Evolutionary conservation across 352 stramenopile species (phyloP).

Genomic region (Pilasporangium apinafurcum): DNA sequence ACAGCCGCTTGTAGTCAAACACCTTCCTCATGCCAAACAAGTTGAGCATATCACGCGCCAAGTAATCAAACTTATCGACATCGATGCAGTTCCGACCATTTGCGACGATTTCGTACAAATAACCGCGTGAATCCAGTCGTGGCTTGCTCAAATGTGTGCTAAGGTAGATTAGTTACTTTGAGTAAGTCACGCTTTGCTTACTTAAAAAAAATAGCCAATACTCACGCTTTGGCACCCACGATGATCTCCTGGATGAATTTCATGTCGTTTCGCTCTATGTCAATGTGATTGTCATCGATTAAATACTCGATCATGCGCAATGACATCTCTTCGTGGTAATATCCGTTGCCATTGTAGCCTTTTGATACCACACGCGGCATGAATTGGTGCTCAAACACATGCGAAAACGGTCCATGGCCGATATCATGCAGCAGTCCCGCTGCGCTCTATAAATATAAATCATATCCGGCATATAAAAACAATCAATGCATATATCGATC

Average conservation of each 20-base stretch:
- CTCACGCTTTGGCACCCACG: conserved; percentile 67
- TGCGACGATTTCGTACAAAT: conserved; percentile 88
- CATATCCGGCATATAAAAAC: too few species aligned
- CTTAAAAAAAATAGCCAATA: too few species aligned
- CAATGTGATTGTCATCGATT: conserved; percentile 77
- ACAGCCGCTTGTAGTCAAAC: conserved; percentile 72
- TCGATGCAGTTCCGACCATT: conserved; percentile 90
- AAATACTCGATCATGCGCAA: conserved; percentile 75
- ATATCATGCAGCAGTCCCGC: conserved; percentile 82
- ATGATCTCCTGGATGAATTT: conserved; percentile 79
- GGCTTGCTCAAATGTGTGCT: conserved; percentile 24
- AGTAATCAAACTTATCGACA: conserved; percentile 91
- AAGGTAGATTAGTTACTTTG: too few species aligned
- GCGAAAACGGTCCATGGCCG: conserved; percentile 94
- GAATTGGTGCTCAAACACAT: conserved; percentile 94
- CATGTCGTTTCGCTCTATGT: conserved; percentile 57
- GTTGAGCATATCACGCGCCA: conserved; percentile 83
- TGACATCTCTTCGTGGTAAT: conserved; percentile 84
- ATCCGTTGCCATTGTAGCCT: conserved; percentile 24
- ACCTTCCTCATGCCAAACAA: conserved; percentile 74
- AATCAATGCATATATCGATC: too few species aligned
- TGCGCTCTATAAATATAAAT: conserved; percentile 32
- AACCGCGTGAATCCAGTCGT: conserved; percentile 53
- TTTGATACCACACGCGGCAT: conserved; percentile 51
- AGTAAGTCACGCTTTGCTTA: too few species aligned